Conservation (phyloP, 192 early-diverging fungal species). For the Spizellomyces punctatus region DNA sequence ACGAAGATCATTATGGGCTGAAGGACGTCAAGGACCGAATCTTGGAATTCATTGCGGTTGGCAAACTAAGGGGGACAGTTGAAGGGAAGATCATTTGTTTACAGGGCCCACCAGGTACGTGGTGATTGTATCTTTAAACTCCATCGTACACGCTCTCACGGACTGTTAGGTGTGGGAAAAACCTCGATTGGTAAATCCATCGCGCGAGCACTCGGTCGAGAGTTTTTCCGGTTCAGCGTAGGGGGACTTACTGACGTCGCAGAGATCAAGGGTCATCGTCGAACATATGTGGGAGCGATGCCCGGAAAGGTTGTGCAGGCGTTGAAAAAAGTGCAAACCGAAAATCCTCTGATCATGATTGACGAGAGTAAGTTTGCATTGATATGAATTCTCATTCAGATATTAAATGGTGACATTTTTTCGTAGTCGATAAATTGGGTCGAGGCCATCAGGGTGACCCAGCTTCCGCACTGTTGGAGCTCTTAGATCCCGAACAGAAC, state of each 20-base stretch:
- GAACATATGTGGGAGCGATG: conserved; percentile 99
- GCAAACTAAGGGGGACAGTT: conserved; percentile 91
- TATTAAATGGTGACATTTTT: neutral
- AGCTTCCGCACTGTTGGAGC: conserved; percentile 92
- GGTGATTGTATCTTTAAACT: conserved; percentile 18
- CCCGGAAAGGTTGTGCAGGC: conserved; percentile 99
- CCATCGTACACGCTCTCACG: neutral
- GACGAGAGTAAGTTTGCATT: conserved; percentile 69
- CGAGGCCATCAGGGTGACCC: conserved; percentile 98
- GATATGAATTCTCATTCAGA: neutral
- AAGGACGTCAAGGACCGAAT: conserved; percentile 99
- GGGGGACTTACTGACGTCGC: conserved; percentile 98
- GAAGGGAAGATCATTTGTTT: conserved; percentile 99
- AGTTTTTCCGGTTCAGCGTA: conserved; percentile 97
- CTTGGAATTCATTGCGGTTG: conserved; percentile 98
- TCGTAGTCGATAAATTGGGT: conserved; percentile 82
- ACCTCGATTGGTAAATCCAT: conserved; percentile 98
- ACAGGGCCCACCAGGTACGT: conserved; percentile 88
- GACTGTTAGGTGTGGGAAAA: conserved; percentile 74
- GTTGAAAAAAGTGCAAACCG: conserved; percentile 97
- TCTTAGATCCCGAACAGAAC: conserved; percentile 98
- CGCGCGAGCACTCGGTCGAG: conserved; percentile 89
- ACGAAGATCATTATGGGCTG: conserved; percentile 99
- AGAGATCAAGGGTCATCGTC: conserved; percentile 98
- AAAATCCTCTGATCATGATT: conserved; percentile 96